These are phyloP conservation scores for Dendrostoma leiphaemia DNA, from an alignment of 2,329 filamentous ascomycete genomes.

Conservation along the genomic window DNA sequence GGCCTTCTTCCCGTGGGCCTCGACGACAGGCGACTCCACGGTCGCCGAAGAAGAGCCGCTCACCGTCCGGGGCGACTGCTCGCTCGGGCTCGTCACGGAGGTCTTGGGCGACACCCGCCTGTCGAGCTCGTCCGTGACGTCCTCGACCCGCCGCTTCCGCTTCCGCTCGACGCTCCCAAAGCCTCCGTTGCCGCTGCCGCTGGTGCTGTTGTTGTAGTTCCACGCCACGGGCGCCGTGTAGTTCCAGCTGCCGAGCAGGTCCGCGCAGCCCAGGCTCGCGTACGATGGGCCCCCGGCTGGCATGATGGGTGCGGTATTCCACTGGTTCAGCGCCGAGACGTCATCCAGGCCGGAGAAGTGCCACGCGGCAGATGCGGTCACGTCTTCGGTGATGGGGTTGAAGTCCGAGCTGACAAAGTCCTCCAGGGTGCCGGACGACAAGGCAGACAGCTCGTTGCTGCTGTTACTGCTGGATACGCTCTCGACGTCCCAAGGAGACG, in stretches of 20 bases:
- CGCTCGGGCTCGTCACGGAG: neutral
- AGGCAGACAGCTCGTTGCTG: neutral
- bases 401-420: slow-evolving; percentile 11
- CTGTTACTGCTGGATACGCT: slow-evolving; percentile 10
- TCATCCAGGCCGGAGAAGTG: slow-evolving; percentile 9
- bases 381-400: neutral
- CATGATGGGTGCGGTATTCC: slow-evolving; percentile 16
- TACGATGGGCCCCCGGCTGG: neutral
- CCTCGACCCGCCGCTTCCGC: slow-evolving; percentile 13
- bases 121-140: neutral
- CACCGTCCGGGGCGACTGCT: slow-evolving; percentile 4
- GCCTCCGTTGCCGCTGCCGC: neutral
- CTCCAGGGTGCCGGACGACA: slow-evolving; percentile 6
- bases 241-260: slow-evolving; percentile 14
- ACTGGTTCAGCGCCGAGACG: slow-evolving; percentile 9
- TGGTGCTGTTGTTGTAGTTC: neutral
- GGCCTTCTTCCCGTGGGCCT: neutral
- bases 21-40: slow-evolving; percentile 9
- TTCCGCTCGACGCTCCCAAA: slow-evolving; percentile 11
- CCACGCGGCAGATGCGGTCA: slow-evolving; percentile 8
- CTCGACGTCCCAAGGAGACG: slow-evolving; percentile 5
- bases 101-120: slow-evolving; percentile 17
- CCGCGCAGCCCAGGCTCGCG: slow-evolving; percentile 12
- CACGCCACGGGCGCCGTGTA: slow-evolving; percentile 16
- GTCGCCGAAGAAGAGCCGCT: slow-evolving; percentile 6